phyloP scores from a whole-genome alignment of 768 basidiomycete species.

The Calocybe gangraenosa region DNA sequence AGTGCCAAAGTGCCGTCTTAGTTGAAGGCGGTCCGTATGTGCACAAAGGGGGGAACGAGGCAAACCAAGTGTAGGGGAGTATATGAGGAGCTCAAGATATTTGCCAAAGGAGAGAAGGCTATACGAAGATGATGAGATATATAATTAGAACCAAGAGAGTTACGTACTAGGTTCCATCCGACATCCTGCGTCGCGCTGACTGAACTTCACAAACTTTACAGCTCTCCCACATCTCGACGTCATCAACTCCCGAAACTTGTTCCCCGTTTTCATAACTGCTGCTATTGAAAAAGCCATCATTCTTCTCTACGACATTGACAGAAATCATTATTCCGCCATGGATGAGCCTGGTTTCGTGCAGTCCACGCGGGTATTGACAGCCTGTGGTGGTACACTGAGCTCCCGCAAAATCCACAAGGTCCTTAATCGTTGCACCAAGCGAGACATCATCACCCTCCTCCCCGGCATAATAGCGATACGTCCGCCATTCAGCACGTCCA shows the following conservation, averaged over 20 bases:
- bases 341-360: constrained; percentile 44
- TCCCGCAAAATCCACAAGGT: constrained; percentile 25
- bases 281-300: background rate
- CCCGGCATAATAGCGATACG: constrained; percentile 44
- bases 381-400: constrained; percentile 32
- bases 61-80: constrained; percentile 33
- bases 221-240: constrained; percentile 42
- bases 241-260: constrained; percentile 6
- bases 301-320: constrained; percentile 16
- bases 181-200: constrained; percentile 32
- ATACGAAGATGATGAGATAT: background rate
- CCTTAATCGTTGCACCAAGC: constrained; percentile 41
- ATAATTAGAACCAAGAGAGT: background rate
- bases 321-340: constrained; percentile 32
- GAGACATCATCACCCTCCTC: constrained; percentile 25
- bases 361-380: constrained; percentile 28
- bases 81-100: constrained; percentile 50
- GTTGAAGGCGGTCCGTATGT: constrained; percentile 40
- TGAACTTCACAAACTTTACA: constrained; percentile 44
- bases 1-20: constrained; percentile 37
- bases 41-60: constrained; percentile 40
- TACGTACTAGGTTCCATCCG: constrained; percentile 49
- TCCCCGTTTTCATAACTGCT: constrained; percentile 3
- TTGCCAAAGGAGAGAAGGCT: constrained; percentile 57
- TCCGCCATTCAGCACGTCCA: constrained; percentile 43